Base-by-base conservation (phyloP, 2,329 filamentous ascomycete species). In the Aspergillus sp. region DNA sequence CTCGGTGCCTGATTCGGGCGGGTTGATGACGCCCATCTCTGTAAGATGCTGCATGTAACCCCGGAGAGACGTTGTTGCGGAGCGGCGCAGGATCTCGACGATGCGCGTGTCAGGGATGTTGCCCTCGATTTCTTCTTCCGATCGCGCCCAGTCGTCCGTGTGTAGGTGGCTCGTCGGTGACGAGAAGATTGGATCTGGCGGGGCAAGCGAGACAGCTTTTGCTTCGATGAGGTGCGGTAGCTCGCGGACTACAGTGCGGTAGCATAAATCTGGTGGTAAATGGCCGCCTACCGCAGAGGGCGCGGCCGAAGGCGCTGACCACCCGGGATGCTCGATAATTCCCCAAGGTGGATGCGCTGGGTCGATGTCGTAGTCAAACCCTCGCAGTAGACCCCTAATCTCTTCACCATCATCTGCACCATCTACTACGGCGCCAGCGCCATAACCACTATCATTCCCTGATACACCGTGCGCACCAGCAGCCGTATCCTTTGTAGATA, bases 201-300 rank as follows among this genome's bases (percentile, higher is more conserved):
- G 92, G 0, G 91, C 92, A 43, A 97, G 84, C 0, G 91, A 93
- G n/a, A 97, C 87, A 1, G 93, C 94, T 75, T 94, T 94, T 9
- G 92, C 94, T 80, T 98, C 94, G 65, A 98, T 91, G 30, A 98
- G 83, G 72, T 96, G 90, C 1, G 93, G 92, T 25, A 99, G 83
- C 76, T 98, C 94, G 43, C 85, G 84, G 19, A 97, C 83, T 25
- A 99, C 92, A 2, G 88, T 87, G 68, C 84, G 85, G 76, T 96
- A 98, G 66, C 96, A 88, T n/a, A 98, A 79, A 71, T 92, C 87
- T 4, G 92, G 88, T 19, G 95, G 79, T 23, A 41, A 25, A 46
- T 19, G 22, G 19, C 15, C 7, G 43, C 23, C 38, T 38, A 30
- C 34, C 31, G 52, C 8, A 1, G 87, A 90, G 31, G 34, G 34